Evolutionary conservation across 1,139 yeast species (phyloP).

Genomic region (Saccharomyces hybrid): DNA sequence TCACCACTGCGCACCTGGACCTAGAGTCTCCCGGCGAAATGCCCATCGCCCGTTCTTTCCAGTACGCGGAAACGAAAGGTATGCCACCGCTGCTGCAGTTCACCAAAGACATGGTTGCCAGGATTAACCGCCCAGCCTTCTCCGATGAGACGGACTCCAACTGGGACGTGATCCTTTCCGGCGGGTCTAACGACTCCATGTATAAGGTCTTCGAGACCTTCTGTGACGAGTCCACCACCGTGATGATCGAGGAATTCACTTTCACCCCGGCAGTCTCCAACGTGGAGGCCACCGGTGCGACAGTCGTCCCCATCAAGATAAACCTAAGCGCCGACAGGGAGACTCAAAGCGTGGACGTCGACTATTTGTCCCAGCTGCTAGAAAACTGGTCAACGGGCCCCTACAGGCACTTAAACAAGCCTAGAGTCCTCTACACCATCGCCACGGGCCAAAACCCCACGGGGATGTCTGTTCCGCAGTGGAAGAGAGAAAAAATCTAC

Average conservation of each 20-base stretch:
- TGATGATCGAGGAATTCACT: constrained; percentile 58
- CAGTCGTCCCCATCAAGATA: constrained; percentile 45
- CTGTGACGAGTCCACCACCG: constrained; percentile 47
- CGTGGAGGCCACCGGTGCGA: constrained; percentile 41
- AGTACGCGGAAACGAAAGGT: constrained; percentile 43
- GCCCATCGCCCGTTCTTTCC: constrained; percentile 44
- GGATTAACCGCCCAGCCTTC: constrained; percentile 46
- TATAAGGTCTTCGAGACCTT: constrained; percentile 52
- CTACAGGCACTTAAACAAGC: constrained; percentile 40
- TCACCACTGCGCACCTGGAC: constrained; percentile 4
- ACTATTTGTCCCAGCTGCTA: constrained; percentile 46
- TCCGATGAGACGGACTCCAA: constrained; percentile 6
- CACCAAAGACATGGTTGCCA: constrained; percentile 37
- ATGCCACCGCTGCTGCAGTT: constrained; percentile 39
- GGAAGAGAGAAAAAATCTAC: constrained; percentile 59
- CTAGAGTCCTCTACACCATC: constrained; percentile 62
- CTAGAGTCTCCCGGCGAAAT: constrained; percentile 24
- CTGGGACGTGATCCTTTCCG: constrained; percentile 50
- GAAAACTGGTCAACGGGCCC: constrained; percentile 49
- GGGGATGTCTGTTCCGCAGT: constrained; percentile 63
- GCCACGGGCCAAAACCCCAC: constrained; percentile 91
- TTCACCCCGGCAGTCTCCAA: constrained; percentile 48
- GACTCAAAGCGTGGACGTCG: constrained; percentile 44
- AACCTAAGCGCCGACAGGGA: constrained; percentile 32
- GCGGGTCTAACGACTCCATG: constrained; percentile 66